Percentiles rank a stretch among this genome's conserved stretches.
Conservation (phyloP, 2,329 filamentous ascomycete genomes). For the Colletotrichum chlorophyti region DNA sequence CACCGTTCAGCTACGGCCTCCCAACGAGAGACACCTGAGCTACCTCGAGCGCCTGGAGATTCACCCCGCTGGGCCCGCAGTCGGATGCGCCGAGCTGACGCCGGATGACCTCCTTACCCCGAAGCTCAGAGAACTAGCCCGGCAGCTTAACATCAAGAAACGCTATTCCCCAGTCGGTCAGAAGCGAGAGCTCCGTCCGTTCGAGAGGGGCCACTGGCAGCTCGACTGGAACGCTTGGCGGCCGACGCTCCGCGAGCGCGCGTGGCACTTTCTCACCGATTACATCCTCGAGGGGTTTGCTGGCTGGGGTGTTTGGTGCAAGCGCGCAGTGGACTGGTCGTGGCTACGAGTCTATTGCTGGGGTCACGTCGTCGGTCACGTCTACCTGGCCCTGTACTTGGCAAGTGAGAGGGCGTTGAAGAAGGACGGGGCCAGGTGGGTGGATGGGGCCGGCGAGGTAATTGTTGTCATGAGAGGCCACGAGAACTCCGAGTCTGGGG, state of each 20-base stretch:
- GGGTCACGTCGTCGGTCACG: constrained; percentile 74
- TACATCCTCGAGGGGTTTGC: constrained; percentile 64
- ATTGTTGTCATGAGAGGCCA: constrained; percentile 41
- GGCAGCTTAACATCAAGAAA: constrained; percentile 55
- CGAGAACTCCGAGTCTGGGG: constrained; percentile 20
- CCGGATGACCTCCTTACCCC: constrained; percentile 62
- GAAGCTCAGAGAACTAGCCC: constrained; percentile 58
- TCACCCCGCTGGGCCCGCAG: constrained; percentile 58
- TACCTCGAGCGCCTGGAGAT: constrained; percentile 52
- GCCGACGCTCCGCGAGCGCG: constrained; percentile 50
- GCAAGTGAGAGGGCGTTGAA: constrained; percentile 70
- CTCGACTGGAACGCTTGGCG: constrained; percentile 66
- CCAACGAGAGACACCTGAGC: constrained; percentile 32
- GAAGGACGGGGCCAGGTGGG: constrained; percentile 67
- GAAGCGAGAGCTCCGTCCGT: constrained; percentile 53
- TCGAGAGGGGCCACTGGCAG: constrained; percentile 83
- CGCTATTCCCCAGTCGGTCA: constrained; percentile 56
- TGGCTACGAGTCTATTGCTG: constrained; percentile 77
- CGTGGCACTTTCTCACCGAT: constrained; percentile 69
- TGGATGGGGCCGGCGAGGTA: constrained; percentile 67
- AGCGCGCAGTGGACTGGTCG: constrained; percentile 48
- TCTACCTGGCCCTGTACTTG: constrained; percentile 78
- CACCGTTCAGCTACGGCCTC: constrained; percentile 28
- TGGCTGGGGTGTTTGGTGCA: constrained; percentile 73
- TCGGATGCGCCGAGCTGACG: constrained; percentile 50